These are phyloP conservation scores for Penicillium polonicum DNA, from an alignment of 2,329 filamentous ascomycete genomes.

Conservation along the genomic window DNA sequence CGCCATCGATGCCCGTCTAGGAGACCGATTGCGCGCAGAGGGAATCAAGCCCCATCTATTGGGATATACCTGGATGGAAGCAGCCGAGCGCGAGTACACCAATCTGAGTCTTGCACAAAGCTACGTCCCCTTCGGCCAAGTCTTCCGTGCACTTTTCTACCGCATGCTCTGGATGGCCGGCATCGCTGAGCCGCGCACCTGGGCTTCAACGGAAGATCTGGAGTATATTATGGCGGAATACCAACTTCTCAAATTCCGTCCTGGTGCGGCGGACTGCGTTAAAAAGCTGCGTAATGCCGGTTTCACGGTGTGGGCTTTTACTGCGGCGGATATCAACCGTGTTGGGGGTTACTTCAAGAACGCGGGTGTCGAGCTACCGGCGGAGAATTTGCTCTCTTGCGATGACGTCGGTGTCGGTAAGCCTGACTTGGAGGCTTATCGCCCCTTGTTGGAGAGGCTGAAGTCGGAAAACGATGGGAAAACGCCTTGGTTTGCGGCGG, in stretches of 20 bases:
- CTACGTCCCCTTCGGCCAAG: conserved; percentile 40
- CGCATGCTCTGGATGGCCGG: conserved; percentile 45
- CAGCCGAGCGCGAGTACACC: conserved; percentile 47
- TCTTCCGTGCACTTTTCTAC: conserved; percentile 45
- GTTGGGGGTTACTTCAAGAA: conserved; percentile 28
- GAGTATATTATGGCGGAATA: conserved; percentile 40
- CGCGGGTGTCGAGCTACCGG: conserved; percentile 24
- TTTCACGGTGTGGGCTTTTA: conserved; percentile 32
- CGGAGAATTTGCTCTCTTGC: conserved; percentile 29
- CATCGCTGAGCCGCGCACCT: conserved; percentile 37
- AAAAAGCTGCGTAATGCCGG: conserved; percentile 34
- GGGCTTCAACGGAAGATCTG: conserved; percentile 42
- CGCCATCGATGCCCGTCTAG: conserved; percentile 40
- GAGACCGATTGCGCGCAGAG: conserved; percentile 35
- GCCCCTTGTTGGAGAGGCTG: conserved; percentile 23
- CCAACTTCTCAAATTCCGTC: conserved; percentile 30
- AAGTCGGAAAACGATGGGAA: conserved; percentile 17
- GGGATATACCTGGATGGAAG: conserved; percentile 45
- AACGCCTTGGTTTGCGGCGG: conserved; percentile 32
- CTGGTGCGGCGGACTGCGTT: conserved; percentile 41
- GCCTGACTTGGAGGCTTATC: conserved; percentile 28
- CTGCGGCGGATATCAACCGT: conserved; percentile 26
- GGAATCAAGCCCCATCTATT: conserved; percentile 40
- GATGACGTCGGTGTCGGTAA: conserved; percentile 29
- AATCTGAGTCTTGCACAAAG: conserved; percentile 43